Evolutionary conservation across 257 asterid genomes (phyloP), one percentile per base, ranked within the genome.

Genomic region (Nicotiana tomentosiformis): DNA sequence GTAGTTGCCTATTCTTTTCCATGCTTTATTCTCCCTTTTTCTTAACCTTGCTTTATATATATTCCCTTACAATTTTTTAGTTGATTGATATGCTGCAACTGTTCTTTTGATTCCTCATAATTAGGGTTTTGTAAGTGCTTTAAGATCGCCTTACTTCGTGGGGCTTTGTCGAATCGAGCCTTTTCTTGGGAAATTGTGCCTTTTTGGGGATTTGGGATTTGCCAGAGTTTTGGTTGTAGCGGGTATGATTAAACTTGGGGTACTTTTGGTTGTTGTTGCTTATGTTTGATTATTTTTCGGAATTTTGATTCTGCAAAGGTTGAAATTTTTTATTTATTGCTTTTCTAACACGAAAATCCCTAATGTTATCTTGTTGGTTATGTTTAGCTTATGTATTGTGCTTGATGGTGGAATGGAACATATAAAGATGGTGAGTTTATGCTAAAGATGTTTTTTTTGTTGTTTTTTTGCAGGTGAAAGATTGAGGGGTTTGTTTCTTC

Each of bases 391-490:
- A 46, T 39, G 60, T 46, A 11, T 72, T 20, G 58, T 70, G 78
- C 78, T 43, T 39, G 58, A 70, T 43, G 60, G 78, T 70, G 58
- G n/a, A 43, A 39, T 49, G 16, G 64, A 14, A 26, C 62, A 26
- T 26, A 26, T 15, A 7, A 14, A 3, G 64, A 15, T 8, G 80
- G 37, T 51, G 15, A 46, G 12, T 70, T 46, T 46, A 72, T 43
- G 33, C 60, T 23, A 55, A 76, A 61, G 29, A 49, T 49, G 26
- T 49, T 26, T 11, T 15, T 12, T 53, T 49, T 4, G 16, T 83
- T 18, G 77, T 81, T 67, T 83, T 72, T 85, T 61, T 82, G 87
- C 88, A 85, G 97, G 83, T 81, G 66, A 68, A 84, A 23, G 60
- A 74, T 69, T 86, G 87, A 88, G 82, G 81, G 84, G 68, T 64